phyloP scores from a whole-genome alignment of 108 stramenopile genomes.

The Pseudonitzschia multiseries region DNA sequence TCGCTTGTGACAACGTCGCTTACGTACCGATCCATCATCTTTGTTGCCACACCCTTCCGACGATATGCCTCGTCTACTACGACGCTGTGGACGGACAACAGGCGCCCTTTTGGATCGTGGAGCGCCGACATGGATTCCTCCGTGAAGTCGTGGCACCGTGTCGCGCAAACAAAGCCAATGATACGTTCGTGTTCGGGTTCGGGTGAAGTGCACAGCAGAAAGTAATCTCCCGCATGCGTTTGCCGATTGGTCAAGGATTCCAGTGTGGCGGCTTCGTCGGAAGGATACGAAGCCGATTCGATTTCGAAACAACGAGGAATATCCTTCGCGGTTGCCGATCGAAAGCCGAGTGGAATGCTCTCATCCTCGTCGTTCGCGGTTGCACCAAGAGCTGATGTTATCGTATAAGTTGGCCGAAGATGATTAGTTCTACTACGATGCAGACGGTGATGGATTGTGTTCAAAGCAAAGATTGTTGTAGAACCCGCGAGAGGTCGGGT shows the following conservation, averaged over 20 bases:
- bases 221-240: slow-evolving; percentile 35
- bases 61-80: slow-evolving; percentile 54
- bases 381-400: too few species aligned
- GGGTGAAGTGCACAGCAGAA: slow-evolving; percentile 22
- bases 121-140: slow-evolving; percentile 59
- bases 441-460: too few species aligned
- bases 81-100: slow-evolving; percentile 82
- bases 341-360: too few species aligned
- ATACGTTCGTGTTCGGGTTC: not conserved
- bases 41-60: slow-evolving; percentile 44
- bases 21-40: slow-evolving; percentile 55
- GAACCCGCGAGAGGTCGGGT: too few species aligned
- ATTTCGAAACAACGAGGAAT: slow-evolving; percentile 42
- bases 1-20: not conserved
- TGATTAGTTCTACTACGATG: too few species aligned
- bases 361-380: too few species aligned
- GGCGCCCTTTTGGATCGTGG: slow-evolving; percentile 62
- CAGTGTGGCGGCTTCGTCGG: slow-evolving; percentile 70
- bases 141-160: slow-evolving; percentile 57
- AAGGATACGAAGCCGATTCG: slow-evolving; percentile 58
- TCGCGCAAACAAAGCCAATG: slow-evolving; percentile 74
- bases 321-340: slow-evolving; percentile 29
- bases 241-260: slow-evolving; percentile 50
- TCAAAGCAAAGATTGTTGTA: too few species aligned
- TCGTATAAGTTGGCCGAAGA: too few species aligned